phyloP scores from a whole-genome alignment of 768 basidiomycete species.

The Lyophyllum shimeji region DNA sequence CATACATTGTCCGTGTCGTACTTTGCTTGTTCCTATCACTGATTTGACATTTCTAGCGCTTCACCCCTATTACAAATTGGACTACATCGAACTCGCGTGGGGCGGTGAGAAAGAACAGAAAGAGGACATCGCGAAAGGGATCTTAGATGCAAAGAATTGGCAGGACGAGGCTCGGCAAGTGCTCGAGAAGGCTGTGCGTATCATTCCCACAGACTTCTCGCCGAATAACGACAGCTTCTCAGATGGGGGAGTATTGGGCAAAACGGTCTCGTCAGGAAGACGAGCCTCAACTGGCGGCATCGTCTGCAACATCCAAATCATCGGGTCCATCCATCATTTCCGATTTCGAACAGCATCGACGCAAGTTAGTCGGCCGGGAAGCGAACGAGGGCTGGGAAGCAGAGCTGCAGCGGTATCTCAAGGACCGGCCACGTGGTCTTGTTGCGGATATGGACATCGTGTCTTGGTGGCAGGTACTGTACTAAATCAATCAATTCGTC shows the following conservation, averaged over 20 bases:
- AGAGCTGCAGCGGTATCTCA: background rate
- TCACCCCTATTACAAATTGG: background rate
- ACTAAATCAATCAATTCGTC: too few relatives aligned
- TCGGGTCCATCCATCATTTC: too few relatives aligned
- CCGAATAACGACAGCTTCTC: background rate
- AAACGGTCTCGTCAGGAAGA: too few relatives aligned
- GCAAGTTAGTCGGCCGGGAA: too few relatives aligned
- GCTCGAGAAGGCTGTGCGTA: background rate
- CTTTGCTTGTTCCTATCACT: too few relatives aligned
- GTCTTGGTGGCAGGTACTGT: too few relatives aligned
- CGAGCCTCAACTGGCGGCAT: too few relatives aligned
- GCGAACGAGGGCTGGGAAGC: background rate
- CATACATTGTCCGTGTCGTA: too few relatives aligned
- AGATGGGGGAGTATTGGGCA: background rate
- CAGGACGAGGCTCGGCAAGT: background rate
- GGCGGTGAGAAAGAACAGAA: background rate
- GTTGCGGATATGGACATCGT: too few relatives aligned
- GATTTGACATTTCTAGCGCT: background rate
- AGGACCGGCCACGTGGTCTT: too few relatives aligned
- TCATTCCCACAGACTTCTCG: background rate
- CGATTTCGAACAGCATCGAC: background rate
- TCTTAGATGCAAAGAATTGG: background rate
- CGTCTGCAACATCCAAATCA: too few relatives aligned
- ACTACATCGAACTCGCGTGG: background rate
- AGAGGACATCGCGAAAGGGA: background rate